Percentiles rank a stretch among this genome's conserved stretches.
These are phyloP conservation scores for Skeletonema grethae DNA, from an alignment of 108 stramenopile species.

Conservation along the genomic window DNA sequence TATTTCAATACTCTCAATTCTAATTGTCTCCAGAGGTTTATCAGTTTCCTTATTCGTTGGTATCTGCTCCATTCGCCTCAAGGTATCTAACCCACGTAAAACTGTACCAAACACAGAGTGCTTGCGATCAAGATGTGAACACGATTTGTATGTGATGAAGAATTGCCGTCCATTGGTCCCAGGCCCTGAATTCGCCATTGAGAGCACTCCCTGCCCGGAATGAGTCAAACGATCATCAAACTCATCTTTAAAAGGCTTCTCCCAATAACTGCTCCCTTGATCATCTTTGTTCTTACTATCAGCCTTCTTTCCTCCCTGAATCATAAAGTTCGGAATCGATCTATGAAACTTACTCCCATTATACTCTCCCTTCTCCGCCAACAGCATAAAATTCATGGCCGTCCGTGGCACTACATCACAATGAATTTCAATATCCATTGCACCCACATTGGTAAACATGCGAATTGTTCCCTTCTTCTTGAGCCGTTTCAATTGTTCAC, in stretches of 20 bases:
- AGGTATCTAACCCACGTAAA: constrained; percentile 79
- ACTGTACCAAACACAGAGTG: constrained; percentile 96
- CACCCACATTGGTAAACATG: constrained; percentile 82
- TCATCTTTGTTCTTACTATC: constrained; percentile 42
- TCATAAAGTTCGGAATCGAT: constrained; percentile 89
- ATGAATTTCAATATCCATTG: constrained; percentile 91
- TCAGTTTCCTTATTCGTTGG: constrained; percentile 76
- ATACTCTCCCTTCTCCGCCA: constrained; percentile 85
- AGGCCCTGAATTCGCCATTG: constrained; percentile 96
- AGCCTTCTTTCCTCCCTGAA: constrained; percentile 91
- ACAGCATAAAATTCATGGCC: constrained; percentile 89
- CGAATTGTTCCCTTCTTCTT: constrained; percentile 92
- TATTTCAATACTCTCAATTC: constrained; percentile 58
- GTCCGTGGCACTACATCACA: constrained; percentile 92
- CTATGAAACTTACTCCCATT: constrained; percentile 92
- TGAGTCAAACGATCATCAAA: constrained; percentile 91
- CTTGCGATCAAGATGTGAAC: constrained; percentile 93
- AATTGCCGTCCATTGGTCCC: constrained; percentile 93
- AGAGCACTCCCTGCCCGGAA: constrained; percentile 73
- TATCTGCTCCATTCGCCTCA: constrained; percentile 64
- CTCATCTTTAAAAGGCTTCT: constrained; percentile 84
- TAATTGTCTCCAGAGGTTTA: constrained; percentile 63
- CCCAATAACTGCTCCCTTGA: constrained; percentile 87
- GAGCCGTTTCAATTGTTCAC: constrained; percentile 59
- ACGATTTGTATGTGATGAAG: constrained; percentile 91